phyloP scores from a whole-genome alignment of 352 stramenopile genomes.

The Globisporangium cederbergense region DNA sequence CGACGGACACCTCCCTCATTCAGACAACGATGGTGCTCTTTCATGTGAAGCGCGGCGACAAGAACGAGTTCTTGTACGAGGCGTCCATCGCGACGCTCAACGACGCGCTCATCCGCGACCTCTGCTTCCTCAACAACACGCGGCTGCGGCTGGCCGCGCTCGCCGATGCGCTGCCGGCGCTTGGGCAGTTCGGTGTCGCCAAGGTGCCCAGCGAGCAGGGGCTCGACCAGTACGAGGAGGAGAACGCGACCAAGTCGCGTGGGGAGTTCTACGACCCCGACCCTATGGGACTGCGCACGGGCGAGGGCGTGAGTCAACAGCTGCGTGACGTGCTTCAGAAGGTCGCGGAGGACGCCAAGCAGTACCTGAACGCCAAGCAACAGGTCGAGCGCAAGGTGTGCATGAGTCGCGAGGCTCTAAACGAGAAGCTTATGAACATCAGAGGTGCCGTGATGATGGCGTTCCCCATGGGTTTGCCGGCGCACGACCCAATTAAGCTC shows the following conservation, averaged over 20 bases:
- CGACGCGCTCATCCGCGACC: conserved; percentile 79
- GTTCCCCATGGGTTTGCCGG: conserved; percentile 94
- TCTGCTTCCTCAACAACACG: conserved; percentile 85
- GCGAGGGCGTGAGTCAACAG: conserved; percentile 84
- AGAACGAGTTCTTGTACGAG: conserved; percentile 91
- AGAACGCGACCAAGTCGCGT: conserved; percentile 42
- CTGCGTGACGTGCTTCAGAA: conserved; percentile 72
- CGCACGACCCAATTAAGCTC: conserved; percentile 84
- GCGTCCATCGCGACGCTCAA: conserved; percentile 69
- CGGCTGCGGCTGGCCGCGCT: conserved; percentile 71
- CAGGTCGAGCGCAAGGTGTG: conserved; percentile 67
- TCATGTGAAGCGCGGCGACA: conserved; percentile 84
- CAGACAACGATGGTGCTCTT: conserved; percentile 76
- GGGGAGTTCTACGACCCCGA: conserved; percentile 84
- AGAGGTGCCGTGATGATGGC: conserved; percentile 90
- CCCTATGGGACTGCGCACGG: conserved; percentile 81
- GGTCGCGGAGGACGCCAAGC: conserved; percentile 74
- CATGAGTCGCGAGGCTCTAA: conserved; percentile 55
- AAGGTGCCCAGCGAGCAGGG: conserved; percentile 85
- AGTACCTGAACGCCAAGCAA: conserved; percentile 61
- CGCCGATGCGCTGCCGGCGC: conserved; percentile 63
- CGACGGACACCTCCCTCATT: not conserved
- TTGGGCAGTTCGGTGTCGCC: conserved; percentile 82
- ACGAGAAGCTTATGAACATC: conserved; percentile 93
- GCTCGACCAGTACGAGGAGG: conserved; percentile 84